Percentiles rank a stretch among this genome's conserved stretches.
Evolutionary conservation across 2,329 filamentous ascomycete genomes (phyloP).

Genomic region (Pyricularia sp.): DNA sequence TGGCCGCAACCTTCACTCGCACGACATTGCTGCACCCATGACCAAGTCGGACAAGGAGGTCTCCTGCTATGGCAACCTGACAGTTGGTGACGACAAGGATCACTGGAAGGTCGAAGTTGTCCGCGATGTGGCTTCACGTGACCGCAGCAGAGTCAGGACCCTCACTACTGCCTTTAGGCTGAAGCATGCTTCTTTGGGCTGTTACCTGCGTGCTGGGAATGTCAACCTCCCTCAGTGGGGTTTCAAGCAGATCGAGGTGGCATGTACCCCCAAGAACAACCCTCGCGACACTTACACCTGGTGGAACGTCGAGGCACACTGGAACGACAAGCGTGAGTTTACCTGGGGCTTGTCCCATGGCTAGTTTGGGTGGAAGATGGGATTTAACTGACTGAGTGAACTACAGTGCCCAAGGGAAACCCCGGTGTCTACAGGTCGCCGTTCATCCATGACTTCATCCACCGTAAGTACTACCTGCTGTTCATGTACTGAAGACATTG

Average conservation of each 20-base stretch:
- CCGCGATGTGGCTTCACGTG: conserved; percentile 74
- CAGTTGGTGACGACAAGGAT: conserved; percentile 93
- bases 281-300: conserved; percentile 91
- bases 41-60: conserved; percentile 89
- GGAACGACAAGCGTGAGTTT: conserved; percentile 74
- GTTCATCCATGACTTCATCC: conserved; percentile 95
- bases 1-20: conserved; percentile 93
- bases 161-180: conserved; percentile 90
- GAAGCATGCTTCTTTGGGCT: conserved; percentile 71
- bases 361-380: neutral
- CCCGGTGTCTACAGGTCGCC: conserved; percentile 92
- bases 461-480: conserved; percentile 30
- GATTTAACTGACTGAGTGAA: neutral
- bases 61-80: conserved; percentile 91
- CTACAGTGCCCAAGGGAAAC: conserved; percentile 72
- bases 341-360: neutral
- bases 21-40: conserved; percentile 79
- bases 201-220: conserved; percentile 91
- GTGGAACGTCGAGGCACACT: conserved; percentile 96
- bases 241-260: conserved; percentile 98
- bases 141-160: conserved; percentile 76
- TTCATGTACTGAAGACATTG: neutral
- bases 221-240: conserved; percentile 88
- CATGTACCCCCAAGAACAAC: conserved; percentile 88
- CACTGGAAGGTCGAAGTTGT: conserved; percentile 95